A percentile compares a stretch with the other conserved stretches of the same genome.
phyloP scores from a whole-genome alignment of 176 grass and related monocot species.

The Hsuehochloa calcarea region DNA sequence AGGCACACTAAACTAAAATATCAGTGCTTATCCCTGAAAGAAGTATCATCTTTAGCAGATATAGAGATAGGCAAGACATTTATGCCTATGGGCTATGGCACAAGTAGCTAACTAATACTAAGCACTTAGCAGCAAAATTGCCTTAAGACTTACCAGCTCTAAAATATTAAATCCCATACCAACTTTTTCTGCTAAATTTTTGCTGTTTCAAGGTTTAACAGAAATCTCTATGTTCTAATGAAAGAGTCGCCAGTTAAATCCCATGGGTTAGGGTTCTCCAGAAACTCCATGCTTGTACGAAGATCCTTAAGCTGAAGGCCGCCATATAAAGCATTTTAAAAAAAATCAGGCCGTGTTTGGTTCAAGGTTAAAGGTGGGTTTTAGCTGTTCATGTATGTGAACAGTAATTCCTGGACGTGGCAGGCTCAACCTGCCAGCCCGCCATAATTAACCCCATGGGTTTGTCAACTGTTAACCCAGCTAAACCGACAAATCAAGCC shows the following conservation, averaged over 20 bases:
- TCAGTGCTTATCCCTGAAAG: background rate
- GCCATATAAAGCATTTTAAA: background rate
- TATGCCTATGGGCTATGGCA: background rate
- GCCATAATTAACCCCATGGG: background rate
- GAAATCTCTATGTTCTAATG: background rate
- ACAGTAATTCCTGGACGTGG: too few relatives aligned
- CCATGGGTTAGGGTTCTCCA: background rate
- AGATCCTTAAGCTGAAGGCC: background rate
- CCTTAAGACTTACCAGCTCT: background rate
- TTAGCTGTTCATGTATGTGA: too few relatives aligned
- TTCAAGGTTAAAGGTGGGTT: background rate
- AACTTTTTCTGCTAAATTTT: background rate
- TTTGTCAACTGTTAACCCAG: constrained; percentile 1
- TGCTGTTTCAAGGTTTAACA: background rate
- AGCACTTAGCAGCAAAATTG: background rate
- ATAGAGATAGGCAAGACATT: background rate
- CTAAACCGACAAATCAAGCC: background rate
- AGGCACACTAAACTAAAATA: background rate
- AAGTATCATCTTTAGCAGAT: background rate
- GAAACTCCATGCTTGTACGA: background rate
- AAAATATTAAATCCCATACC: background rate
- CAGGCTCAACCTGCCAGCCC: too few relatives aligned
- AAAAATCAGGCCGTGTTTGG: background rate
- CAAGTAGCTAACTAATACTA: background rate
- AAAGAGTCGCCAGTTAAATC: background rate